Evolutionary conservation across 148 eudicot genomes (phyloP), one percentile per base, ranked within the genome.

Genomic region (Rhododendron kiyosumense): DNA sequence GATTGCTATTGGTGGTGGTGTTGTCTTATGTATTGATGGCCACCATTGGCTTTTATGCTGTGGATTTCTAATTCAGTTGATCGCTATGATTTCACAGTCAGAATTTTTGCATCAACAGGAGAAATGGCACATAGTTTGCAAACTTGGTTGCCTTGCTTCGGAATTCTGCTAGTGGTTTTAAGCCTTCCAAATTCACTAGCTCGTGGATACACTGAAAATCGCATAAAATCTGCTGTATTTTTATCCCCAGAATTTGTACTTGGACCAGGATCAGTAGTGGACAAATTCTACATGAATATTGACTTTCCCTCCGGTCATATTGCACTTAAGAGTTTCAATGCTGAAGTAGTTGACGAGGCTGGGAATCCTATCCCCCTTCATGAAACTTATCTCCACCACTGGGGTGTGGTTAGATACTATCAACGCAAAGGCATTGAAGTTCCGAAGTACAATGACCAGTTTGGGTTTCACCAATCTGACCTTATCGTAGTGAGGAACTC

Each of bases 311-410:
- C 79, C 63, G 97, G 96, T 28, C 97, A 95, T 84, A 89, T 96
- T 84, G 99, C 92, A 11, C 65, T 96, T 52, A 95, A 96, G 90
- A 88, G 87, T 77, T 95, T 96, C 88, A 85, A 90, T 87, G 96
- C 99, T 38, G 98, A 96, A 87, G 93, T 96, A 38, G 95, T 96
- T 82, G 98, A 96, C 81, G 98, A 95, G 82, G 85, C 85, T 9
- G 98, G 98, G 59, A 90, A 89, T 36, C 83, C 97, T 24, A 85
- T 95, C 76, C 92, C 99, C 1, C 98, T 96, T 85, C 94, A 94
- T 48, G 93, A 96, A 87, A 92, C 95, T 79, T 96, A 95, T 86
- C 96, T 96, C 57, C 99, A 96, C 82, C 99, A 96, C 82, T 96
- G 98, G 98, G 83, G 90, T 61, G 89, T 93, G 38, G 17, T 11